A percentile compares a stretch with the other conserved stretches of the same genome.
phyloP scores from a whole-genome alignment of 306 rosid genomes.

The Adenanthera pavonina region DNA sequence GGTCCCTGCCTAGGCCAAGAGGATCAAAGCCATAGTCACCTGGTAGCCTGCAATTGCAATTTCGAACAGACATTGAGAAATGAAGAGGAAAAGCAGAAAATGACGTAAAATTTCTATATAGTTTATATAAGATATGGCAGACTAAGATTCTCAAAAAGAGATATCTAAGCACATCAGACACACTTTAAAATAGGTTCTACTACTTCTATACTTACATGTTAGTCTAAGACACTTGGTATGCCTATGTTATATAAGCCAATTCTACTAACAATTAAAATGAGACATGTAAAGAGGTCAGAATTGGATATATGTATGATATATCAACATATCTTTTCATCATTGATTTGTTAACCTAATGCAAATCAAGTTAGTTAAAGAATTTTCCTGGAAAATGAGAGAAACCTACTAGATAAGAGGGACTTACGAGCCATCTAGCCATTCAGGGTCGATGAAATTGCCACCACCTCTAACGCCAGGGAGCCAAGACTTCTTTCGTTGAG shows the following conservation, averaged over 20 bases:
- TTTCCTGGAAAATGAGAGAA: not conserved
- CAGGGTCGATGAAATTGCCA: constrained; percentile 82
- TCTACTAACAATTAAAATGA: too few species aligned
- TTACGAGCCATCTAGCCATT: constrained; percentile 99
- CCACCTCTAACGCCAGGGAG: constrained; percentile 76
- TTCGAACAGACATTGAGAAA: not conserved
- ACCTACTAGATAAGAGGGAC: constrained; percentile 36
- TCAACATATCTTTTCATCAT: not conserved
- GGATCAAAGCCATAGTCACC: constrained; percentile 99
- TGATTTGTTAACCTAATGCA: not conserved
- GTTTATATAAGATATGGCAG: not conserved
- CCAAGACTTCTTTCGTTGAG: constrained; percentile 70
- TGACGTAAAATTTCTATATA: not conserved
- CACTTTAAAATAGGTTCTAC: too few species aligned
- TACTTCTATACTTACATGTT: too few species aligned
- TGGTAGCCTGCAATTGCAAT: constrained; percentile 69
- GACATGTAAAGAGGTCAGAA: not conserved
- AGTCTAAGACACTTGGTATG: too few species aligned
- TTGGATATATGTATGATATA: not conserved
- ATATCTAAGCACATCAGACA: not conserved
- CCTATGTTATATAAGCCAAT: too few species aligned
- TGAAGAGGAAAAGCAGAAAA: not conserved
- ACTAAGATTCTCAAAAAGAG: not conserved
- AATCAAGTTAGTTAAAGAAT: not conserved
- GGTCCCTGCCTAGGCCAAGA: constrained; percentile 91